Conservation (phyloP, 257 asterid species). For the Eucommia ulmoides region DNA sequence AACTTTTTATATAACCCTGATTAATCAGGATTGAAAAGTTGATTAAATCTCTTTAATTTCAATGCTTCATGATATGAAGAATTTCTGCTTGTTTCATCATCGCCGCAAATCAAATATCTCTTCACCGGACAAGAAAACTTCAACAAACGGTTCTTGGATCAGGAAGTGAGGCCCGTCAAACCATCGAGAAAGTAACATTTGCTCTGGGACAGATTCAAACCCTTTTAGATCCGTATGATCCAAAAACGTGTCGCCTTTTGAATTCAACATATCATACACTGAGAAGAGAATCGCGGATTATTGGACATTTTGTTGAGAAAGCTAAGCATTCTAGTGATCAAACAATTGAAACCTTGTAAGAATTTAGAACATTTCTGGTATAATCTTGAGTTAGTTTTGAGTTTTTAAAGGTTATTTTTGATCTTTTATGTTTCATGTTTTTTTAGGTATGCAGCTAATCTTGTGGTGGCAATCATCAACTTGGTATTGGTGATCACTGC, state of each 20-base stretch:
- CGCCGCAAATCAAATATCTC: slow-evolving; percentile 20
- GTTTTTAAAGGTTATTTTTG: background rate
- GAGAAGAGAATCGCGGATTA: background rate
- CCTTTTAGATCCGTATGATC: slow-evolving; percentile 24
- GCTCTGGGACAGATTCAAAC: slow-evolving; percentile 28
- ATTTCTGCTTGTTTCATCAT: slow-evolving; percentile 21
- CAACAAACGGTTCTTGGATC: slow-evolving; percentile 26
- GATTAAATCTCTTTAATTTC: background rate
- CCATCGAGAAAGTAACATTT: slow-evolving; percentile 25
- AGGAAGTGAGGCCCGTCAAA: slow-evolving; percentile 18
- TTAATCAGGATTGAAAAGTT: background rate
- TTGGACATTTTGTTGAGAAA: background rate
- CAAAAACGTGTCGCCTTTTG: slow-evolving; percentile 6
- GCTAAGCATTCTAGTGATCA: background rate
- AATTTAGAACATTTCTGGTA: too few species aligned
- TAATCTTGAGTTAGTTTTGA: background rate
- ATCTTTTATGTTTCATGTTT: background rate
- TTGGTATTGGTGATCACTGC: background rate
- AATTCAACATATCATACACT: background rate
- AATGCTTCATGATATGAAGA: slow-evolving; percentile 19
- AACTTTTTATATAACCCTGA: background rate
- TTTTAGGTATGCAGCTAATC: background rate
- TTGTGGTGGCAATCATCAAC: background rate
- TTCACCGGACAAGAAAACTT: slow-evolving; percentile 24
- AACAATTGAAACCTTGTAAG: background rate